Evolutionary conservation across 1,284 basidiomycete genomes (phyloP).

Genomic region (Boletus smithii): DNA sequence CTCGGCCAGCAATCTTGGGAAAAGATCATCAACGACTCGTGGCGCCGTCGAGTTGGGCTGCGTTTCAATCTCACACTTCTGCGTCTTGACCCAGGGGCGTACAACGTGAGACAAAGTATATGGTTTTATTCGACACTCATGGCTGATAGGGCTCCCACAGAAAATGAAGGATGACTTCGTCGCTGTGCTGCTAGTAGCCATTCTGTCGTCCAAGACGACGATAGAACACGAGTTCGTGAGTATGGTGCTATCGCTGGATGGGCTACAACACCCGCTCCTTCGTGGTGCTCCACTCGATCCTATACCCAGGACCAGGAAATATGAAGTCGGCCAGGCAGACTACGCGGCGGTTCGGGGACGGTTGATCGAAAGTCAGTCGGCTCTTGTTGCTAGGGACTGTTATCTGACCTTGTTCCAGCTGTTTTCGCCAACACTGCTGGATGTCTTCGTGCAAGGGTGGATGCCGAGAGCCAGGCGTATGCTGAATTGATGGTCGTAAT

Average conservation of each 20-base stretch:
- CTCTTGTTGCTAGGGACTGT: not conserved
- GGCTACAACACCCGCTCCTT: conserved; percentile 51
- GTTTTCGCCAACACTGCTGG: conserved; percentile 26
- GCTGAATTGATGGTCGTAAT: conserved; percentile 30
- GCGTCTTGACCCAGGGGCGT: conserved; percentile 60
- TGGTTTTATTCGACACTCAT: not conserved
- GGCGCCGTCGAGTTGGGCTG: conserved; percentile 62
- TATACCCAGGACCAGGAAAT: conserved; percentile 18
- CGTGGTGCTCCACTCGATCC: conserved; percentile 29
- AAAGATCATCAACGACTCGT: conserved; percentile 51
- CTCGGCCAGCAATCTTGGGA: conserved; percentile 60
- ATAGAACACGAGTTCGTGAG: conserved; percentile 62
- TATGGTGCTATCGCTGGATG: conserved; percentile 50
- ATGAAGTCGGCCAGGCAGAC: conserved; percentile 19
- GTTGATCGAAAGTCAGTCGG: conserved; percentile 29
- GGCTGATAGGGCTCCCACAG: conserved; percentile 34
- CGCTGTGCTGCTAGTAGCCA: conserved; percentile 52
- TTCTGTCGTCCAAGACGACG: conserved; percentile 50
- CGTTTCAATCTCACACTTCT: conserved; percentile 69
- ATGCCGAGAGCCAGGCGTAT: conserved; percentile 29
- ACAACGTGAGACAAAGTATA: conserved; percentile 44
- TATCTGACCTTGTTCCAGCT: conserved; percentile 15
- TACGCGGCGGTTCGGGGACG: conserved; percentile 20
- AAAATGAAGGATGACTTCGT: conserved; percentile 52
- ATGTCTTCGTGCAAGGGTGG: conserved; percentile 19